Conservation (phyloP, 768 basidiomycete species). For the Boletus pseudo-olivaceus region DNA sequence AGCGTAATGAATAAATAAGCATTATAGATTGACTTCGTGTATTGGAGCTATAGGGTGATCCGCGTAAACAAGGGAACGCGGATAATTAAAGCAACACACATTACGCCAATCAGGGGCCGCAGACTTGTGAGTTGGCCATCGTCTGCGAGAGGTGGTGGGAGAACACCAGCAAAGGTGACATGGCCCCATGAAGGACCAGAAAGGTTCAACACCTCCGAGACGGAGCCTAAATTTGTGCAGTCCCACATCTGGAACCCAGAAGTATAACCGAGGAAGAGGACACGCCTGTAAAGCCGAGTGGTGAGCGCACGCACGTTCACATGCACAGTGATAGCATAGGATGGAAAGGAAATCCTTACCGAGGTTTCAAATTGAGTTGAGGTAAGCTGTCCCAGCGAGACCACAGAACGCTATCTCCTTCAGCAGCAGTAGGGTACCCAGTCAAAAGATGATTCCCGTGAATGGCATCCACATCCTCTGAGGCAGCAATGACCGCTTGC, state of each 20-base stretch:
- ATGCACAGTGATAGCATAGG: neutral
- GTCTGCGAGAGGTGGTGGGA: constrained; percentile 31
- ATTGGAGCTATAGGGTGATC: constrained; percentile 20
- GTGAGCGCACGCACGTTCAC: constrained; percentile 8
- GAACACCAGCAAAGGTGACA: constrained; percentile 38
- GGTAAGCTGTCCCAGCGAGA: constrained; percentile 31
- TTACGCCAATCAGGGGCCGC: constrained; percentile 35
- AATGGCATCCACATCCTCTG: constrained; percentile 23
- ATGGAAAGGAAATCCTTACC: constrained; percentile 11
- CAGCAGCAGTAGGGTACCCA: constrained; percentile 29
- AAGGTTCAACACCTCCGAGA: constrained; percentile 54
- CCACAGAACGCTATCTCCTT: constrained; percentile 33
- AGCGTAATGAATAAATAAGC: constrained; percentile 44
- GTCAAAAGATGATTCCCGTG: constrained; percentile 16
- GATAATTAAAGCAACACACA: constrained; percentile 25
- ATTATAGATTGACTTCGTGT: constrained; percentile 26
- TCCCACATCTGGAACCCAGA: constrained; percentile 62
- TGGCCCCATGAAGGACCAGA: constrained; percentile 34
- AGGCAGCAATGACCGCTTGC: constrained; percentile 7
- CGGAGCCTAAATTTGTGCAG: constrained; percentile 47
- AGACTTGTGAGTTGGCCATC: constrained; percentile 31
- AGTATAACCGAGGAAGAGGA: constrained; percentile 53
- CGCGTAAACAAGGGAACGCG: constrained; percentile 1
- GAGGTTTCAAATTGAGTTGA: constrained; percentile 15
- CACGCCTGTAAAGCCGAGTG: constrained; percentile 28